Conservation (phyloP, 192 early-diverging fungal genomes). For the Backusella westeae region DNA sequence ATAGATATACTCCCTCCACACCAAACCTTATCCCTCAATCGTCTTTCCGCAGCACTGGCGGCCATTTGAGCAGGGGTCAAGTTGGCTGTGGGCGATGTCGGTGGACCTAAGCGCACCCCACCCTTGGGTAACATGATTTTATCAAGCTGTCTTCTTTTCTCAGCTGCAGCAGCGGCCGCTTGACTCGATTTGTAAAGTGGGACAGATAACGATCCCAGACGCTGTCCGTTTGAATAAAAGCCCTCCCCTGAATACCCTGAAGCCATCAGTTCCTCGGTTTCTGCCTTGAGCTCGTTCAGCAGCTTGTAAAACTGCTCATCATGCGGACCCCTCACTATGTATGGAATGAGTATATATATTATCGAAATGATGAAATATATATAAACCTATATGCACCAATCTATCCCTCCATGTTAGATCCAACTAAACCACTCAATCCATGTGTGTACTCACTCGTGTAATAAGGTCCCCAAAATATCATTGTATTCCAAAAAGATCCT, state of each 20-base stretch:
- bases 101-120: conserved; percentile 41
- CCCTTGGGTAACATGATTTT: conserved; percentile 60
- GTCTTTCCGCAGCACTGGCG: conserved; percentile 64
- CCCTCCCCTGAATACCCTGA: conserved; percentile 57
- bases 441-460: conserved; percentile 58
- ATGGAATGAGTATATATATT: no score
- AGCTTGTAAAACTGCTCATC: conserved; percentile 64
- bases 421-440: no score
- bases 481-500: conserved; percentile 56
- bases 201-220: conserved; percentile 41
- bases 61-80: conserved; percentile 60
- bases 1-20: conserved; percentile 48
- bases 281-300: conserved; percentile 53
- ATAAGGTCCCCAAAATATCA: conserved; percentile 69
- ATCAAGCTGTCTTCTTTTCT: conserved; percentile 44
- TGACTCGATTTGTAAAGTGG: conserved; percentile 30
- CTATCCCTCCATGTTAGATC: neutral
- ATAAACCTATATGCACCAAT: conserved; percentile 6
- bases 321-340: conserved; percentile 56
- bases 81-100: conserved; percentile 7
- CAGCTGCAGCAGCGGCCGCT: conserved; percentile 54
- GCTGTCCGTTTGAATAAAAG: conserved; percentile 48
- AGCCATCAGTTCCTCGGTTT: conserved; percentile 54
- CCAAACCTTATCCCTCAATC: conserved; percentile 63
- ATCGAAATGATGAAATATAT: no score